Evolutionary conservation across 2,329 filamentous ascomycete genomes (phyloP), one percentile per base, ranked within the genome.

Genomic region (Xylariaceae sp.): DNA sequence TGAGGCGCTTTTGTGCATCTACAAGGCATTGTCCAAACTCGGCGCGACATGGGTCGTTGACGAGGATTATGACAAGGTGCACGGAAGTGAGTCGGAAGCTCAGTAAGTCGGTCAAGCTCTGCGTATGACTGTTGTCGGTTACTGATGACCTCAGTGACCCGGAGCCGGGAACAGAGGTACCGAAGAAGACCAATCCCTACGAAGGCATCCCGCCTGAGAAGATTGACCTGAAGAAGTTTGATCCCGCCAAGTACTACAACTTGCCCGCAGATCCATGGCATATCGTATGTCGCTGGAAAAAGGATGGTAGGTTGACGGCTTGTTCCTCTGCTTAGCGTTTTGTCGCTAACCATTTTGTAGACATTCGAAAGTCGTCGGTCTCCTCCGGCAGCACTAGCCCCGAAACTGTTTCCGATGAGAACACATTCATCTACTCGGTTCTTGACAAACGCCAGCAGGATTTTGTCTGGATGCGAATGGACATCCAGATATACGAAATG

Each of bases 241-340:
- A 80, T 42, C 68, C 72, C 3, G 59, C 63, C 30, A 65, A 70
- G 46, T 75, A 82, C 40, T 94, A 94, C 58, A 80, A 77, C 45
- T 73, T 96, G n/a, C 88, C 89, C 0, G 87, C 86, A 37, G 90
- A 96, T 51, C 86, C 89, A 9, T 96, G 89, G 89, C 85, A 93
- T 42, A 93, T 96, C 53, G 80, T 84, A 42, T 87, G 92, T 17
- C 83, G 90, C 31, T 92, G 94, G 72, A 72, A 81, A 43, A 93
- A 92, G 46, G 75, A 86, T 45, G 83, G 87, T 68, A 77, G 77
- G 73, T 76, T 67, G 37, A 65, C 67, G 13, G 64, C n/a, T n/a
- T 33, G 59, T 64, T 12, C 49, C 66, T 67, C 12, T 23, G 16
- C 17, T 18, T n/a, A 17, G 4, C 63, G 70, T 45, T 65, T 60